phyloP scores from a whole-genome alignment of 495 filamentous ascomycete genomes.

The Usnea hakonensis region DNA sequence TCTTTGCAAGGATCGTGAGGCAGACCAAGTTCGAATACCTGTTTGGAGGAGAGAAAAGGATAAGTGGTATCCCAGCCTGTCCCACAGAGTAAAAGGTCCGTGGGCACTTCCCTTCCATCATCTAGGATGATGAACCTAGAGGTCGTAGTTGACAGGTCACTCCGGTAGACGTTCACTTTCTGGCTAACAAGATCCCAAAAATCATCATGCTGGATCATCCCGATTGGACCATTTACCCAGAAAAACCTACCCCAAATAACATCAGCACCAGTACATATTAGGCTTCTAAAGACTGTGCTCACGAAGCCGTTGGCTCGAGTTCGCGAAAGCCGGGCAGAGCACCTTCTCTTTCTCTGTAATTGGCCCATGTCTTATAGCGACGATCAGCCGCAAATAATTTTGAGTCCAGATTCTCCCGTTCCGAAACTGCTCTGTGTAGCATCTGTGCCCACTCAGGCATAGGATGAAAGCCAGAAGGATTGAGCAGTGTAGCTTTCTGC shows the following conservation, averaged over 20 bases:
- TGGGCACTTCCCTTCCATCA: conserved; percentile 25
- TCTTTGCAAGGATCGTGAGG: conserved; percentile 25
- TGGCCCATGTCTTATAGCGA: conserved; percentile 6
- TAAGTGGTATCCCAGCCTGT: conserved; percentile 33
- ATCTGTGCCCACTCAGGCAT: conserved; percentile 29
- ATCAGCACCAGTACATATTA: background rate
- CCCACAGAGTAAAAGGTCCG: conserved; percentile 34
- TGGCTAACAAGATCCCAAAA: conserved; percentile 35
- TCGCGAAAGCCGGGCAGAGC: conserved; percentile 19
- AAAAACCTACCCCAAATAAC: conserved; percentile 27
- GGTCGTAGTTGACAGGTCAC: conserved; percentile 25
- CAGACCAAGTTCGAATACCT: conserved; percentile 26
- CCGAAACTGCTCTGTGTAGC: conserved; percentile 27
- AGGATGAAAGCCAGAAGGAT: conserved; percentile 20
- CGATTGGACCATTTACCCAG: conserved; percentile 33
- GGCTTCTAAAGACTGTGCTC: conserved; percentile 5
- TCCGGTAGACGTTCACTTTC: conserved; percentile 32
- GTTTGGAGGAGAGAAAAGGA: conserved; percentile 25
- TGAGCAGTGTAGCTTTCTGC: conserved; percentile 12
- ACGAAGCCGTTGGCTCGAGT: conserved; percentile 20
- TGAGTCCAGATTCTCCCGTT: conserved; percentile 23
- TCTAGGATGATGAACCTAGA: conserved; percentile 22
- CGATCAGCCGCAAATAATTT: conserved; percentile 24
- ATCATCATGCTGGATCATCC: conserved; percentile 32
- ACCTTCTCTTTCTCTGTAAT: conserved; percentile 16